These are phyloP conservation scores for Fagopyrum homotropicum DNA, from an alignment of 148 eudicot genomes.

Conservation along the genomic window DNA sequence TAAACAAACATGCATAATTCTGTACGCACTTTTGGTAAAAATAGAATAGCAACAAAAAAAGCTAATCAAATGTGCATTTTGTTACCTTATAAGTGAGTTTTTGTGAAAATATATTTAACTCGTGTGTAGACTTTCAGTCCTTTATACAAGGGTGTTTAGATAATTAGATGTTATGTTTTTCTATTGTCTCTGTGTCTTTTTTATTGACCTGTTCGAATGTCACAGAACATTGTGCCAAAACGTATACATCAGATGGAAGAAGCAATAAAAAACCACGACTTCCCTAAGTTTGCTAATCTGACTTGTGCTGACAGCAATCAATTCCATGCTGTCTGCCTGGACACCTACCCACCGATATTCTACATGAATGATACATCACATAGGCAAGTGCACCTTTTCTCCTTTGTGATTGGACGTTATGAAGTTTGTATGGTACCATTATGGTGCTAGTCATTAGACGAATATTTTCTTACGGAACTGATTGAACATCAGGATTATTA, in stretches of 20 bases:
- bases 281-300: slow-evolving; percentile 62
- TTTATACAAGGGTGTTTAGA: neutral
- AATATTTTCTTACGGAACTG: neutral
- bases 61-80: neutral
- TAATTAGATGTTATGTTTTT: neutral
- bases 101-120: neutral
- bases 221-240: slow-evolving; percentile 80
- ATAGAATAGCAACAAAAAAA: neutral
- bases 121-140: neutral
- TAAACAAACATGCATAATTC: neutral
- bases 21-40: neutral
- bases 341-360: slow-evolving; percentile 87
- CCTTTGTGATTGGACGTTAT: neutral
- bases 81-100: neutral
- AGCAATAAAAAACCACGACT: slow-evolving; percentile 74
- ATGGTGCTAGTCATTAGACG: neutral
- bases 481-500: slow-evolving; percentile 66
- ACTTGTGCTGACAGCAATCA: slow-evolving; percentile 92
- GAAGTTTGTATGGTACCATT: neutral
- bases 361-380: slow-evolving; percentile 99
- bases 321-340: slow-evolving; percentile 93
- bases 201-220: neutral
- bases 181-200: neutral
- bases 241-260: slow-evolving; percentile 75
- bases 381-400: slow-evolving; percentile 32